phyloP scores from a whole-genome alignment of 1,284 basidiomycete genomes.

The Salmacisia buchloeana region DNA sequence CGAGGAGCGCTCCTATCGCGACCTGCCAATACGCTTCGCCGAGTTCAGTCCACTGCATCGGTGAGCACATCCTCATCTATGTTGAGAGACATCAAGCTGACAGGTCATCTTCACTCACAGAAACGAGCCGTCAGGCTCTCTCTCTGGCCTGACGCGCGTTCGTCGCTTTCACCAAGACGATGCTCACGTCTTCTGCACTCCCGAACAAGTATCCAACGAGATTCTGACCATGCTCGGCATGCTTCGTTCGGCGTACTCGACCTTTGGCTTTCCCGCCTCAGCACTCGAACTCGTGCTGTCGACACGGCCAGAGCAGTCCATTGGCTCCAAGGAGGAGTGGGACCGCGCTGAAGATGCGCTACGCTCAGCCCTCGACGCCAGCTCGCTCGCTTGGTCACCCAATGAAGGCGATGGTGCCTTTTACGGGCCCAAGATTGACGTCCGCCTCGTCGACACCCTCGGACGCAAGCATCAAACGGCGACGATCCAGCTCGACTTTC shows the following conservation, averaged over 20 bases:
- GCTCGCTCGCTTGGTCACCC: slow-evolving; percentile 29
- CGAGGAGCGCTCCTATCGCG: slow-evolving; percentile 39
- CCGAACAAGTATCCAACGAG: slow-evolving; percentile 33
- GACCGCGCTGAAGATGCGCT: slow-evolving; percentile 36
- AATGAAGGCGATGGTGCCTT: slow-evolving; percentile 48
- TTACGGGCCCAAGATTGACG: slow-evolving; percentile 50
- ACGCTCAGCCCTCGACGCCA: slow-evolving; percentile 29
- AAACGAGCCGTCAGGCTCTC: slow-evolving; percentile 42
- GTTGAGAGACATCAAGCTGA: neutral
- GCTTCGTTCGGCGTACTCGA: slow-evolving; percentile 42
- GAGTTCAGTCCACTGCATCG: slow-evolving; percentile 45
- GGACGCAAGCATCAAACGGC: slow-evolving; percentile 46
- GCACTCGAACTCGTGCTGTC: slow-evolving; percentile 46
- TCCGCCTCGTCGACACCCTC: slow-evolving; percentile 42
- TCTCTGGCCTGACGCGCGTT: slow-evolving; percentile 43
- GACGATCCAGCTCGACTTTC: slow-evolving; percentile 49
- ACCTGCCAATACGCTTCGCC: slow-evolving; percentile 42
- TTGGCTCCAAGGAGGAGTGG: slow-evolving; percentile 40
- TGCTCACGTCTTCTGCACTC: slow-evolving; percentile 47
- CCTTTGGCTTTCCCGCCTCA: slow-evolving; percentile 37
- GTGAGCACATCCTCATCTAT: neutral
- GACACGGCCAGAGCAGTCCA: slow-evolving; percentile 37
- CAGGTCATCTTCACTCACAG: slow-evolving; percentile 7
- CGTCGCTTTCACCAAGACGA: slow-evolving; percentile 47
- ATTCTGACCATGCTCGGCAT: slow-evolving; percentile 46